These are phyloP conservation scores for Aspergillus ruber DNA, from an alignment of 2,329 filamentous ascomycete genomes.

Conservation along the genomic window DNA sequence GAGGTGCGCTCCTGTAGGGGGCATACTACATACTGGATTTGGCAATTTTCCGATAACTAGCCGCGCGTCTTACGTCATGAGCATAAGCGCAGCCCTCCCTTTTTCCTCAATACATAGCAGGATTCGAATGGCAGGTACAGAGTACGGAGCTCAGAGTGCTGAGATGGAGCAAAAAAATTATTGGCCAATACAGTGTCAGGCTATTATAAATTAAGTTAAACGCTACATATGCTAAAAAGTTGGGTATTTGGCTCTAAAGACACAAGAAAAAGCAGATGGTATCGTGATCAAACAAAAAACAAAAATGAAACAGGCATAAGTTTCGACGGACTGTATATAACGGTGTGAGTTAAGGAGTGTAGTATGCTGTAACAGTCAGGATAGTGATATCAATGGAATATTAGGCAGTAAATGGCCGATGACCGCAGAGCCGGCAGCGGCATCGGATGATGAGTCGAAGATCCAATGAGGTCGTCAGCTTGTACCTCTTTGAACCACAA, in stretches of 20 bases:
- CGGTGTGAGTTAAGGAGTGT: not conserved
- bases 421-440: conserved; percentile 15
- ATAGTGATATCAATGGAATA: not conserved
- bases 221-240: conserved; percentile 13
- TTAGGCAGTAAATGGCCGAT: not conserved
- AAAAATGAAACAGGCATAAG: conserved; percentile 2
- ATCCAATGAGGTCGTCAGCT: not conserved
- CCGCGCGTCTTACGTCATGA: too few relatives aligned
- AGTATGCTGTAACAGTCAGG: not conserved
- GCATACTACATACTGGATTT: too few relatives aligned
- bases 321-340: conserved; percentile 1
- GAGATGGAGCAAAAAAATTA: too few relatives aligned
- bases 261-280: conserved; percentile 10
- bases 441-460: not conserved
- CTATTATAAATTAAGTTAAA: conserved; percentile 16
- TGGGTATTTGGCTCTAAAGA: conserved; percentile 12
- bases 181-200: too few relatives aligned
- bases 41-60: too few relatives aligned
- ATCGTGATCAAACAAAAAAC: conserved; percentile 11
- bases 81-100: too few relatives aligned
- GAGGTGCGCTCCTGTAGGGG: too few relatives aligned
- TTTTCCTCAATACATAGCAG: too few relatives aligned
- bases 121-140: too few relatives aligned
- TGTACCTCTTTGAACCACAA: not conserved
- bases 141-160: too few relatives aligned